phyloP scores from a whole-genome alignment of 257 asterid genomes.

The Solanum ossicruentum region DNA sequence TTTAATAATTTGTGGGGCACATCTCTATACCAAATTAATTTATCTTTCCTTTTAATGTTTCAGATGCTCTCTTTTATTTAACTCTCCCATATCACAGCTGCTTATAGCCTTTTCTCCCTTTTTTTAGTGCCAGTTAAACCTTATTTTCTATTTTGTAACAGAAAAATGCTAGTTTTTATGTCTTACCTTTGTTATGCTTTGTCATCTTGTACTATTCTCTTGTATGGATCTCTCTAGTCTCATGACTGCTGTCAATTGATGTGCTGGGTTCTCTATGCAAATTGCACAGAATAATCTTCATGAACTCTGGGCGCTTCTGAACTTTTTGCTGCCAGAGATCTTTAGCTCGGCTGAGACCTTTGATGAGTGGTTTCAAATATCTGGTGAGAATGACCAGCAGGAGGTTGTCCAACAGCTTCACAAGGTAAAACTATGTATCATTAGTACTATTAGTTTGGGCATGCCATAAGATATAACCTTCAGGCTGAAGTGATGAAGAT shows the following conservation, averaged over 20 bases:
- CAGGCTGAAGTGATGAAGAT: background rate
- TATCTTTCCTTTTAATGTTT: background rate
- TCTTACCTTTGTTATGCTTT: background rate
- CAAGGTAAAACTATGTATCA: constrained; percentile 43
- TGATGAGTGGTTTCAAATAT: constrained; percentile 99
- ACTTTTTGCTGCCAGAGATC: constrained; percentile 95
- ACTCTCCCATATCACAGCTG: background rate
- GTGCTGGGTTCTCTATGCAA: background rate
- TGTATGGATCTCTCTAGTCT: background rate
- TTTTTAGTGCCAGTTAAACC: background rate
- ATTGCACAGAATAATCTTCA: constrained; percentile 92
- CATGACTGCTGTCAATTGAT: background rate
- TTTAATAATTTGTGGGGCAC: background rate
- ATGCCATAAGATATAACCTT: background rate
- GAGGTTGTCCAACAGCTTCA: constrained; percentile 99
- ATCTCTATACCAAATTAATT: background rate
- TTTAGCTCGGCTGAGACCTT: constrained; percentile 99
- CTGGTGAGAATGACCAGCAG: constrained; percentile 97
- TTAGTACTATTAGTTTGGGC: background rate
- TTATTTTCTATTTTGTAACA: background rate
- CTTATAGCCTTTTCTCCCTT: background rate
- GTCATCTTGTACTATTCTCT: background rate
- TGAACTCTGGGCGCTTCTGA: constrained; percentile 96
- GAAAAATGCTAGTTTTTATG: background rate
- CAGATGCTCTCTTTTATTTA: background rate